Evolutionary conservation across 495 filamentous ascomycete genomes (phyloP), one percentile per base, ranked within the genome.

Genomic region (Penicillium coffeae): DNA sequence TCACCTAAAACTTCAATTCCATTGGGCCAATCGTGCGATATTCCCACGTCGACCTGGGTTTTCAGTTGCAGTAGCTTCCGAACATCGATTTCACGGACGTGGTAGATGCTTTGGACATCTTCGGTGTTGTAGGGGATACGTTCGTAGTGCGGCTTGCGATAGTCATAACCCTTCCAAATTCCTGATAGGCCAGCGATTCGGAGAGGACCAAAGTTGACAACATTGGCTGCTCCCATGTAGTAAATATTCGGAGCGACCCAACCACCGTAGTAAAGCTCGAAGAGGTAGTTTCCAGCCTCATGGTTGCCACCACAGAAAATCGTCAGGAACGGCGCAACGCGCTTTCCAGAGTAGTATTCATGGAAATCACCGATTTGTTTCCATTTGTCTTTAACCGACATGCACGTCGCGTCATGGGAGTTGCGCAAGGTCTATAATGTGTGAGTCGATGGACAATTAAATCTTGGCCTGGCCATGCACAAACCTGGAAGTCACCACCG

Each of bases 161-260:
- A 98, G 64, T 95, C 83, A 56, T 84, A 85, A 1, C 78, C 81
- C 59, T 95, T 95, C 85, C 89, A 96, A 48, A 97, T 98, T 3
- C 93, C 94, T 18, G 86, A 89, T 69, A 97, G 73, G 0, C 84
- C 90, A n/a, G 87, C 86, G 49, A 98, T 95, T 3, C 93, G 84
- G 15, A 97, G 66, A 2, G 85, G 82, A 2, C 91, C 91, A 40
- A 89, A 76, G 13, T 86, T 84, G 5, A 98, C 57, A 8, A 96
- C 83, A 55, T 91, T 94, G 20, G 93, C 88, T 10, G 90, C 90
- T 35, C 93, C 93, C 55, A 97, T 66, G 71, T 95, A 98, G 73
- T 94, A 98, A 42, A 98, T 98, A 44, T 92, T 95, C 14, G 88
- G 90, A 1, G 92, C 92, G 1, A 89, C 93, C 93, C 93, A 98